Conservation (phyloP, 139 green algal genomes). For the Closterium sp. region DNA sequence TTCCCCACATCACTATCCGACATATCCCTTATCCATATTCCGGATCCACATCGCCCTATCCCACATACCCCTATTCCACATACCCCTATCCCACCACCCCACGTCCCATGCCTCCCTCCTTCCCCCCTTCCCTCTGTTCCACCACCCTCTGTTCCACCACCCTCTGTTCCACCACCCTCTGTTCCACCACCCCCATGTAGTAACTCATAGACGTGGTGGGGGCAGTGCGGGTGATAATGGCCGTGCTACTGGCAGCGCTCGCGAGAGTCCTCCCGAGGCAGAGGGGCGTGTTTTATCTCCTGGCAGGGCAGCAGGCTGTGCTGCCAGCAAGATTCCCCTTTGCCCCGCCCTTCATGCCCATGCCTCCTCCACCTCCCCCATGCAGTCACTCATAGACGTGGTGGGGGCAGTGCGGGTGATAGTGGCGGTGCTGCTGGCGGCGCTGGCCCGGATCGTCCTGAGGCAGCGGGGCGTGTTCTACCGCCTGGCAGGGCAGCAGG, state of each 20-base stretch:
- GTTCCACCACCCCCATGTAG: neutral
- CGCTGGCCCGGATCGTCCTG: constrained; percentile 29
- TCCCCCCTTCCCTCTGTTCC: too few species aligned
- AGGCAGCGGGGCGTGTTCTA: constrained; percentile 56
- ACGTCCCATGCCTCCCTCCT: too few species aligned
- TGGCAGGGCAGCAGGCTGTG: too few species aligned
- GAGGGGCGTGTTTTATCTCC: neutral
- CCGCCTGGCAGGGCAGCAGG: constrained; percentile 51
- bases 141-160: constrained; percentile 45
- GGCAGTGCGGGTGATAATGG: constrained; percentile 39
- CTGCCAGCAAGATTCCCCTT: too few species aligned
- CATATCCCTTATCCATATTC: too few species aligned
- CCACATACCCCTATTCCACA: neutral
- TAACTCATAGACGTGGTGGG: constrained; percentile 54
- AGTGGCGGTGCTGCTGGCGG: constrained; percentile 40
- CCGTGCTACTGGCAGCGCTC: neutral
- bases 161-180: constrained; percentile 17
- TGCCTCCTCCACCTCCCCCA: neutral
- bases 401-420: constrained; percentile 48
- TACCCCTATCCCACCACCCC: neutral
- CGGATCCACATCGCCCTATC: neutral
- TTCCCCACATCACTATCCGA: neutral
- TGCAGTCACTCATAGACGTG: constrained; percentile 47
- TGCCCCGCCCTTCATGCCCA: neutral
- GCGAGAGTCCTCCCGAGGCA: neutral